Base-by-base conservation (phyloP, 257 asterid species). In the Nicotiana undulata region DNA sequence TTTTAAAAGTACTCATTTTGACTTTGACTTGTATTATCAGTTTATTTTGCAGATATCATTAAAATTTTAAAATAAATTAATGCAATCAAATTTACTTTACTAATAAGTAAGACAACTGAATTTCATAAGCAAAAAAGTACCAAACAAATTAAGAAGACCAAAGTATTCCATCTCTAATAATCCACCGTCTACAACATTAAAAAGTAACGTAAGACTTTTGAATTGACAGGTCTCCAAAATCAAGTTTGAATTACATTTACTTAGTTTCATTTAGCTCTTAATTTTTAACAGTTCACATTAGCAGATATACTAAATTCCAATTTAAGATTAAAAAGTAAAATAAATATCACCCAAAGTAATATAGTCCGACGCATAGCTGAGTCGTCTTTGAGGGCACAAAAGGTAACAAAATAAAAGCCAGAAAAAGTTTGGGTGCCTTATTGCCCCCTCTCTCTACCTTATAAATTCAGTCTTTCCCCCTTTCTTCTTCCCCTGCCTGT, bases 401-500 rank as follows among this genome's bases (percentile, higher is more conserved):
- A 53, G 59, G 79, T 15, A 74, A 26, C 76, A 78, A 26, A 85
- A 75, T 2, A 81, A 82, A 85, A 84, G 74, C 31, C 75, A 83
- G 87, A 76, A 86, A 85, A 88, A 74, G 85, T 81, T 44, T 80
- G 82, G 82, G 85, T 84, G 85, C 84, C 76, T 86, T 37, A 37
- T 37, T 86, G 89, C 79, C 72, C 18, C 51, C 40, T 78, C 86
- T 78, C 86, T 86, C 81, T 87, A 87, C 82, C 91, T 84, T 90
- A 92, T 91, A 90, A 91, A 90, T 90, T 85, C 81, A 82, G 83
- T 82, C 56, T 84, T 77, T 70, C 77, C 82, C 85, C 37, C 66
- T 72, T 67, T 85, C 53, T 58, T 80, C 49, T 70, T 80, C 59
- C 60, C 46, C 75, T 76, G 75, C 46, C 75, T 76, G 75, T 85